These are phyloP conservation scores for Aspergillus cristatus DNA, from an alignment of 495 filamentous ascomycete species.

Conservation along the genomic window DNA sequence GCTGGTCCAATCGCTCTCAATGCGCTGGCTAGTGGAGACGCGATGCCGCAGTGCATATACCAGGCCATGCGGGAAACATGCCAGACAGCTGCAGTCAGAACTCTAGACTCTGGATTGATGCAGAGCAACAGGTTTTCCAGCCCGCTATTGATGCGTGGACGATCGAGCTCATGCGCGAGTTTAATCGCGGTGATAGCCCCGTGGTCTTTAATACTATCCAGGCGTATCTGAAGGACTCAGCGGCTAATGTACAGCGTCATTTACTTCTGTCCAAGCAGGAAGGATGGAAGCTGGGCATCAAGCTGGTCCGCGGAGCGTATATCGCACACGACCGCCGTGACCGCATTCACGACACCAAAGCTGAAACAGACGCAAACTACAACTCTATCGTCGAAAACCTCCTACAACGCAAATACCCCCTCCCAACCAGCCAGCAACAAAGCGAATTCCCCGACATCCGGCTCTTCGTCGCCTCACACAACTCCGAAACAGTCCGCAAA, in stretches of 20 bases:
- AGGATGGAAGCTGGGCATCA: slow-evolving; percentile 69
- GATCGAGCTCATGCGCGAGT: slow-evolving; percentile 61
- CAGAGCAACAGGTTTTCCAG: slow-evolving; percentile 71
- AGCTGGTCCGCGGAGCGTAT: slow-evolving; percentile 87
- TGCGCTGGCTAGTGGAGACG: slow-evolving; percentile 42
- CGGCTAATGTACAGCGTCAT: slow-evolving; percentile 50
- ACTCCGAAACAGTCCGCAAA: slow-evolving; percentile 33
- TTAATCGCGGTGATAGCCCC: slow-evolving; percentile 45
- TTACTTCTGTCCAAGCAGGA: slow-evolving; percentile 50
- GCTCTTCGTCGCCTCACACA: slow-evolving; percentile 19
- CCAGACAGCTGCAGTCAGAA: slow-evolving; percentile 52
- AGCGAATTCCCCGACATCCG: slow-evolving; percentile 11
- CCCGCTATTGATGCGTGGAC: slow-evolving; percentile 74
- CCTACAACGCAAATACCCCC: slow-evolving; percentile 53
- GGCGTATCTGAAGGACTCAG: slow-evolving; percentile 65
- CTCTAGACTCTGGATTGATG: slow-evolving; percentile 71
- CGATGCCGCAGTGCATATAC: slow-evolving; percentile 41
- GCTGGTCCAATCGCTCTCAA: slow-evolving; percentile 61
- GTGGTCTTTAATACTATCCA: slow-evolving; percentile 65
- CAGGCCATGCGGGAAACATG: slow-evolving; percentile 64
- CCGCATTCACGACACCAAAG: slow-evolving; percentile 33
- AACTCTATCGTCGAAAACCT: slow-evolving; percentile 41
- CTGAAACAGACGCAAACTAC: slow-evolving; percentile 29
- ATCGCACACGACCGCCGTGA: slow-evolving; percentile 26
- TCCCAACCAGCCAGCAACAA: slow-evolving; percentile 57